Evolutionary conservation across 768 basidiomycete genomes (phyloP).

Genomic region (Hysterangium stoloniferum): DNA sequence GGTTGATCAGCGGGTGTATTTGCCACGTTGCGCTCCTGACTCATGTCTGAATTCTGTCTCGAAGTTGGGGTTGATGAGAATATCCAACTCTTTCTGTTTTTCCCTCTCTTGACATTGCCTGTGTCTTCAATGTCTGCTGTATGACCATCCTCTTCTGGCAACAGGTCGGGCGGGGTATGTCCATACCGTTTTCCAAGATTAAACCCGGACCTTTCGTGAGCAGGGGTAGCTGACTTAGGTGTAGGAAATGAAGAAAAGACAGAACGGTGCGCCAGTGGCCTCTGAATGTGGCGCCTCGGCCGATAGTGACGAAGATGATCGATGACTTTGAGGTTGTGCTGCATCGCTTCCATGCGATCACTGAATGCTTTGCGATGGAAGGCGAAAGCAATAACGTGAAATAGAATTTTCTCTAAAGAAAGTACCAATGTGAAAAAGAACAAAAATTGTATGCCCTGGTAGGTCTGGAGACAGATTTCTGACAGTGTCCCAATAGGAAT

Average conservation of each 20-base stretch:
- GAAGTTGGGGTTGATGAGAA: not conserved
- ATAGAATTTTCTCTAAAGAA: conserved; percentile 58
- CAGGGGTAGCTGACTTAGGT: conserved; percentile 18
- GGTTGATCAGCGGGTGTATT: not conserved
- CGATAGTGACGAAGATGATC: conserved; percentile 62
- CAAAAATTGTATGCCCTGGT: conserved; percentile 59
- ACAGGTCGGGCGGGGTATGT: not conserved
- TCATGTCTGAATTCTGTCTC: conserved; percentile 1
- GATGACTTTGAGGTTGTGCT: conserved; percentile 46
- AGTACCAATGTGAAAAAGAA: conserved; percentile 68
- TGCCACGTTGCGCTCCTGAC: not conserved
- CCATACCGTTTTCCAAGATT: conserved; percentile 1
- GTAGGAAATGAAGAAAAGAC: conserved; percentile 11
- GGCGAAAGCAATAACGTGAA: conserved; percentile 63
- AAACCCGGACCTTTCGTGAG: conserved; percentile 35
- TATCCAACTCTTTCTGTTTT: conserved; percentile 4
- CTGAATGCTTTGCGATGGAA: conserved; percentile 75
- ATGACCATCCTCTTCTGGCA: not conserved
- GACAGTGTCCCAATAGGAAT: not conserved
- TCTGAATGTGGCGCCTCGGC: conserved; percentile 32
- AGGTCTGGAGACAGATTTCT: conserved; percentile 30
- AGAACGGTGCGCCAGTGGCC: conserved; percentile 14
- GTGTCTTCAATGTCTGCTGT: conserved; percentile 2
- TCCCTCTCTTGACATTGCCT: conserved; percentile 13
- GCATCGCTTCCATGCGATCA: conserved; percentile 58